phyloP scores from a whole-genome alignment of 352 stramenopile genomes.

The Phytophthora meadii region DNA sequence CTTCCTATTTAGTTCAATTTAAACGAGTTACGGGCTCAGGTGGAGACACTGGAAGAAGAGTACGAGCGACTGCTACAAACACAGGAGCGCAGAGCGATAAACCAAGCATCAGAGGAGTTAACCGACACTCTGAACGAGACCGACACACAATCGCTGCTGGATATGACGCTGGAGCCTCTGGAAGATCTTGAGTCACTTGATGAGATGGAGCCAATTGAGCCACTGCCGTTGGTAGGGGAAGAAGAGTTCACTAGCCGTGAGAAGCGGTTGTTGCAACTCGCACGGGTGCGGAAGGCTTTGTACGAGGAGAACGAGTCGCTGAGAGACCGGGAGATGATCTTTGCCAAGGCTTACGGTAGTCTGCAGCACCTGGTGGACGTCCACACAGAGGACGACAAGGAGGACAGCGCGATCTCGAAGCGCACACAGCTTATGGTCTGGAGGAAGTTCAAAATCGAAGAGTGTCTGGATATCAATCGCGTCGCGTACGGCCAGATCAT shows the following conservation, averaged over 20 bases:
- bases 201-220: conserved; percentile 28
- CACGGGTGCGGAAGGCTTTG: conserved; percentile 42
- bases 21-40: conserved; percentile 51
- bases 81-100: conserved; percentile 29
- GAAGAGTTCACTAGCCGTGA: conserved; percentile 22
- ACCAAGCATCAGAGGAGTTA: conserved; percentile 20
- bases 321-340: conserved; percentile 39
- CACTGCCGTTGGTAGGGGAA: conserved; percentile 16
- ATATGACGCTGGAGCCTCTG: conserved; percentile 30
- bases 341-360: conserved; percentile 54
- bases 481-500: conserved; percentile 45
- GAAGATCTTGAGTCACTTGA: conserved; percentile 28
- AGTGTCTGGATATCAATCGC: conserved; percentile 54
- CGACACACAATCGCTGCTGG: conserved; percentile 31
- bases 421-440: conserved; percentile 45
- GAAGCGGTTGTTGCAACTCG: conserved; percentile 39
- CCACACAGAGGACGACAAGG: conserved; percentile 34
- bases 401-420: conserved; percentile 20
- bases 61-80: conserved; percentile 49
- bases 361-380: conserved; percentile 57
- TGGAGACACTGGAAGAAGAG: conserved; percentile 51
- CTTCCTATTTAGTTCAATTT: conserved; percentile 44
- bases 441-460: conserved; percentile 45
- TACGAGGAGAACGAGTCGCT: conserved; percentile 59
- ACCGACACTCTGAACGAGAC: conserved; percentile 18